Evolutionary conservation across 306 rosid species (phyloP).

Genomic region (Lithocarpus polystachyus): DNA sequence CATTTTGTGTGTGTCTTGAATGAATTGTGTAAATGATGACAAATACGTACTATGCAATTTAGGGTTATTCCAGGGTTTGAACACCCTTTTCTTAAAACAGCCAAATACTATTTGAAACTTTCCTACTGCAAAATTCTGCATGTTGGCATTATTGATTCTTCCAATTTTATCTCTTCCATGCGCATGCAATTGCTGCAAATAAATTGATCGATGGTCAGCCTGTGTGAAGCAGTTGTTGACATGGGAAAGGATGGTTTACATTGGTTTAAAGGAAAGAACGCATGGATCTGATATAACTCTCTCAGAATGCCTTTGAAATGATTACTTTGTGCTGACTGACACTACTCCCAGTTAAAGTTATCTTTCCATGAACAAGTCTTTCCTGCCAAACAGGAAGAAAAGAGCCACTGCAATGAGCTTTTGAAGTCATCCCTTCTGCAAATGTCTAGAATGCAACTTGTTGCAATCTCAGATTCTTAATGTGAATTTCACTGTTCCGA

Average conservation of each 20-base stretch:
- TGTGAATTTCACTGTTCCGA: too few species aligned
- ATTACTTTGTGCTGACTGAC: not conserved
- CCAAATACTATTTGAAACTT: not conserved
- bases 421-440: too few species aligned
- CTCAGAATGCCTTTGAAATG: not conserved
- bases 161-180: not conserved
- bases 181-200: not conserved
- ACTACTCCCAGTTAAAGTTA: not conserved
- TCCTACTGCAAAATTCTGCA: not conserved
- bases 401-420: too few species aligned
- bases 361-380: too few species aligned
- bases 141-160: not conserved
- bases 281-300: not conserved
- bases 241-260: not conserved
- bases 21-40: conserved; percentile 2
- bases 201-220: not conserved
- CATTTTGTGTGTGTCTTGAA: too few species aligned
- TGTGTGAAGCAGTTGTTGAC: not conserved
- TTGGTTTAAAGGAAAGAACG: not conserved
- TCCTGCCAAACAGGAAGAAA: too few species aligned
- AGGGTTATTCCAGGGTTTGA: not conserved
- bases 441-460: too few species aligned
- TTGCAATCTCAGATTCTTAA: too few species aligned
- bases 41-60: conserved; percentile 9
- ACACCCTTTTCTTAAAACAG: not conserved